These are phyloP conservation scores for Areca catechu DNA, from an alignment of 176 grass and related monocot species.

Conservation along the genomic window DNA sequence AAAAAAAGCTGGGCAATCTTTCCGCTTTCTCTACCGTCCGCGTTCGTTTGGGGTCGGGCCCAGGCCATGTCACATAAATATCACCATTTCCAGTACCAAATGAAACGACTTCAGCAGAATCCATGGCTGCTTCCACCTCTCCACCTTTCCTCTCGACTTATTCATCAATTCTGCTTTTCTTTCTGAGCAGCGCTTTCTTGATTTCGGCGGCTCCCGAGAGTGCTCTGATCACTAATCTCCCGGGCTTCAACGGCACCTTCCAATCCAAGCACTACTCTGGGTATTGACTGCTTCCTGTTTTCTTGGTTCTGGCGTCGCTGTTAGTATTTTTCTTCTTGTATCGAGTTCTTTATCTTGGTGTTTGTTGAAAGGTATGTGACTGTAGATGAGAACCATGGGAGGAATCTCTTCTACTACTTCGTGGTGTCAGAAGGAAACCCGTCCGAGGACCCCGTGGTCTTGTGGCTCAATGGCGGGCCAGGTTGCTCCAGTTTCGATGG, in stretches of 20 bases:
- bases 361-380: constrained; percentile 28
- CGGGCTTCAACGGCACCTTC: constrained; percentile 42
- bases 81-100: no score
- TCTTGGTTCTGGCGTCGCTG: not conserved
- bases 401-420: constrained; percentile 79
- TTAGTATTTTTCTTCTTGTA: not conserved
- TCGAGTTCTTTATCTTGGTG: no score
- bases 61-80: no score
- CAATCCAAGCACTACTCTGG: constrained; percentile 64
- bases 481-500: constrained; percentile 90
- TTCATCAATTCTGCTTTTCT: no score
- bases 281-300: not conserved
- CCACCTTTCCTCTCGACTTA: no score
- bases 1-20: no score
- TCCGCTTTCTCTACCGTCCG: no score
- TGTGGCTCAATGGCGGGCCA: constrained; percentile 84
- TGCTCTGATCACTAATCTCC: constrained; percentile 34
- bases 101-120: no score
- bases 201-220: not conserved
- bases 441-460: constrained; percentile 57
- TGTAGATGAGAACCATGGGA: constrained; percentile 40
- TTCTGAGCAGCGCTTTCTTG: no score
- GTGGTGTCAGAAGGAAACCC: constrained; percentile 57
- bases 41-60: no score
- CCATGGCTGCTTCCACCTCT: no score